These are phyloP conservation scores for Phlebopus sp. DNA, from an alignment of 1,284 basidiomycete species.

Conservation along the genomic window DNA sequence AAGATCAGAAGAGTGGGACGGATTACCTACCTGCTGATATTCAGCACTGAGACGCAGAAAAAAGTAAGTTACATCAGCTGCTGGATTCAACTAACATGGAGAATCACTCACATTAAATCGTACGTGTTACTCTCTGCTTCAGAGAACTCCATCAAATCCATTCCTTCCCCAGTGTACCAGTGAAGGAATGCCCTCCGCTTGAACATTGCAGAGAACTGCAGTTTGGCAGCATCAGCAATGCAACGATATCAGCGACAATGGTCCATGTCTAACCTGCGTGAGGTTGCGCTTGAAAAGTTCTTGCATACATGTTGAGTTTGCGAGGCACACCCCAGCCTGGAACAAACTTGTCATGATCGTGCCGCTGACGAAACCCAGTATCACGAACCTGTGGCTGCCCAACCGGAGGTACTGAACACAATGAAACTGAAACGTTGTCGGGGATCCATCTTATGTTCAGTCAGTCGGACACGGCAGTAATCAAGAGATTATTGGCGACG, in stretches of 20 bases:
- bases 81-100: background rate
- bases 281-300: conserved; percentile 86
- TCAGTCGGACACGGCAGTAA: background rate
- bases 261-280: conserved; percentile 41
- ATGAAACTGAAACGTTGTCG: conserved; percentile 77
- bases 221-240: background rate
- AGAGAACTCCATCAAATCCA: conserved; percentile 91
- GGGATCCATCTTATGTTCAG: conserved; percentile 68
- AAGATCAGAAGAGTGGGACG: background rate
- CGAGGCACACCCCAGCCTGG: conserved; percentile 73
- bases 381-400: conserved; percentile 64
- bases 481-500: conserved; percentile 17
- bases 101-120: conserved; percentile 70
- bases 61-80: conserved; percentile 5
- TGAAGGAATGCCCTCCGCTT: conserved; percentile 85
- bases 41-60: conserved; percentile 20
- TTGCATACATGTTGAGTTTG: conserved; percentile 87
- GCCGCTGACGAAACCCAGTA: conserved; percentile 1
- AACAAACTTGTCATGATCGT: conserved; percentile 6
- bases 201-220: conserved; percentile 79
- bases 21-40: conserved; percentile 27
- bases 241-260: conserved; percentile 8
- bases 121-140: conserved; percentile 83
- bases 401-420: conserved; percentile 82
- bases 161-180: conserved; percentile 90